A percentile compares a stretch with the other conserved stretches of the same genome.
phyloP scores from a whole-genome alignment of 2,329 filamentous ascomycete genomes.

The Gremmenia infestans region DNA sequence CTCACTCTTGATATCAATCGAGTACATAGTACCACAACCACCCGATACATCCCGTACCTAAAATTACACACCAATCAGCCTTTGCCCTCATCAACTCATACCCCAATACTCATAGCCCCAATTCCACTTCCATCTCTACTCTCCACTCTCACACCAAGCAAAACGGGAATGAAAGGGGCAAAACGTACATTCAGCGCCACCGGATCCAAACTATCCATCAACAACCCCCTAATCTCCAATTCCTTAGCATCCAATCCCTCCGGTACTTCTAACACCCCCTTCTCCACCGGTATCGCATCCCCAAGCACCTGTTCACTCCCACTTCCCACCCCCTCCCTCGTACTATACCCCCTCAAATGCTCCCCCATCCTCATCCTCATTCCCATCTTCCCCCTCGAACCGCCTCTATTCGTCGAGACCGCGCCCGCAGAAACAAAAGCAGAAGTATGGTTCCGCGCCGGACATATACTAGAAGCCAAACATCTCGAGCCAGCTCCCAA shows the following conservation, averaged over 20 bases:
- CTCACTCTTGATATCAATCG: conserved; percentile 68
- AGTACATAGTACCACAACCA: conserved; percentile 85
- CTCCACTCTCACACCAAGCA: no score
- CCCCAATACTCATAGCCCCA: neutral
- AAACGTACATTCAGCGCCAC: conserved; percentile 29
- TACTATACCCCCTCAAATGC: conserved; percentile 9
- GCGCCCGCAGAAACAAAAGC: no score
- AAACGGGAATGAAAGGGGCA: neutral
- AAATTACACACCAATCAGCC: neutral
- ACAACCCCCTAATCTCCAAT: conserved; percentile 49
- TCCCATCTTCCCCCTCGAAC: neutral
- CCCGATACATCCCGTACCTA: conserved; percentile 70
- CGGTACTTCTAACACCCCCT: conserved; percentile 36
- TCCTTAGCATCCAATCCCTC: conserved; percentile 52
- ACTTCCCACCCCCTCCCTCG: neutral
- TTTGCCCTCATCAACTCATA: neutral
- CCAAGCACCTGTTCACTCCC: neutral
- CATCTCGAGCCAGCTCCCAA: no score
- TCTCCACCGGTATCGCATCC: neutral
- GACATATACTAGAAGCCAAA: no score
- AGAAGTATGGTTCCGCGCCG: no score
- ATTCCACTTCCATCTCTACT: no score
- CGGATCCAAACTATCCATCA: conserved; percentile 30
- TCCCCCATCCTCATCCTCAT: neutral
- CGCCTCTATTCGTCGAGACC: no score